These are phyloP conservation scores for Afroboletus lepidellus DNA, from an alignment of 1,284 basidiomycete species.

Conservation along the genomic window DNA sequence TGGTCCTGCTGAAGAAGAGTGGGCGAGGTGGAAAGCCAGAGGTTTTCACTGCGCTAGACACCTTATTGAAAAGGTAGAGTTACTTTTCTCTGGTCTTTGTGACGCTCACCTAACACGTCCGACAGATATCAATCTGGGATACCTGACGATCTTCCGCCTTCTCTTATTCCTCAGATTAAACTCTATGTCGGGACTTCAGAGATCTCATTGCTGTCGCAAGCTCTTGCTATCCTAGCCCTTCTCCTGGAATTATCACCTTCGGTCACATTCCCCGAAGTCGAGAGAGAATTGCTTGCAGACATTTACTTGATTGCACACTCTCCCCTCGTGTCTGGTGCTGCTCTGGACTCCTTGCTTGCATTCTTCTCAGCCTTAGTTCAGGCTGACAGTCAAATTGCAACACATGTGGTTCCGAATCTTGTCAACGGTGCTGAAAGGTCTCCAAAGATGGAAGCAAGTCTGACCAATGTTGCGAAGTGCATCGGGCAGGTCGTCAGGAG, in stretches of 20 bases:
- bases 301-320: conserved; percentile 76
- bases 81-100: conserved; percentile 5
- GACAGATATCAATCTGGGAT: conserved; percentile 64
- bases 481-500: conserved; percentile 78
- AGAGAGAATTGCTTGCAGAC: conserved; percentile 64
- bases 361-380: conserved; percentile 84
- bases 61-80: conserved; percentile 65
- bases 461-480: conserved; percentile 77
- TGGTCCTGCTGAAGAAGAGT: conserved; percentile 76
- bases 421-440: conserved; percentile 61
- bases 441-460: conserved; percentile 52
- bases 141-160: conserved; percentile 58
- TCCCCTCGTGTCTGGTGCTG: conserved; percentile 68
- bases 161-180: conserved; percentile 72
- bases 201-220: conserved; percentile 75
- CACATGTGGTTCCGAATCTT: conserved; percentile 72
- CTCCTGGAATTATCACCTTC: conserved; percentile 69
- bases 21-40: conserved; percentile 79
- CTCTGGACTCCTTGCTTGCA: conserved; percentile 75
- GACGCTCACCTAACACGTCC: conserved; percentile 6
- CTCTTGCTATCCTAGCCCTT: conserved; percentile 68
- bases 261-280: conserved; percentile 68
- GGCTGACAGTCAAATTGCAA: conserved; percentile 78
- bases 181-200: conserved; percentile 71
- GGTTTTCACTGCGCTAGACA: conserved; percentile 77